Evolutionary conservation across 805 yeast genomes (phyloP).

Genomic region (Metschnikowia chrysomelidarum): DNA sequence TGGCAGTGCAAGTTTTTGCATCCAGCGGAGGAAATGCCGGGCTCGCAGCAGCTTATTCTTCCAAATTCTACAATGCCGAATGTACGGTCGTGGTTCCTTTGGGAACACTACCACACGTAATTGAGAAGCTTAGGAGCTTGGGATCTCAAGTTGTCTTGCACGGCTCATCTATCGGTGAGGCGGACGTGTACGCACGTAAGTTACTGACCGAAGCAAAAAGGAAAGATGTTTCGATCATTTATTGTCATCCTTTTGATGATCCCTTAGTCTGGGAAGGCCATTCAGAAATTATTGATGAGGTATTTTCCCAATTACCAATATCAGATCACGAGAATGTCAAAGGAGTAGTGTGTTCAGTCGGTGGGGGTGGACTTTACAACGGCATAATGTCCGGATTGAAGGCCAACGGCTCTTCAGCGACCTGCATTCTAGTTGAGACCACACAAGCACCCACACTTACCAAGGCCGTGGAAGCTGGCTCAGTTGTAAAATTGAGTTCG

Average conservation of each 20-base stretch:
- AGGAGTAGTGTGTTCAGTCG: slow-evolving; percentile 53
- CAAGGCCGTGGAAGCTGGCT: slow-evolving; percentile 46
- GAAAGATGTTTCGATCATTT: slow-evolving; percentile 30
- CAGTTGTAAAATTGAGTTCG: slow-evolving; percentile 43
- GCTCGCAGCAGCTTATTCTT: slow-evolving; percentile 51
- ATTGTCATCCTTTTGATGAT: slow-evolving; percentile 56
- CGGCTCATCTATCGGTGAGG: slow-evolving; percentile 50
- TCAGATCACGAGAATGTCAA: slow-evolving; percentile 27
- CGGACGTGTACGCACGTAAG: slow-evolving; percentile 43
- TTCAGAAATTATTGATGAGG: slow-evolving; percentile 36
- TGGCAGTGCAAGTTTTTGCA: slow-evolving; percentile 41
- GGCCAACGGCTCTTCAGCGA: slow-evolving; percentile 22
- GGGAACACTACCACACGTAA: slow-evolving; percentile 45
- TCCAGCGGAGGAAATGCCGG: slow-evolving; percentile 60
- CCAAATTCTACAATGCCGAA: slow-evolving; percentile 32
- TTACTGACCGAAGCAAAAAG: slow-evolving; percentile 22
- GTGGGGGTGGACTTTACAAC: slow-evolving; percentile 58
- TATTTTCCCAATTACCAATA: slow-evolving; percentile 28
- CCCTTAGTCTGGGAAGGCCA: slow-evolving; percentile 57
- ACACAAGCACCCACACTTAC: slow-evolving; percentile 60
- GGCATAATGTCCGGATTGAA: slow-evolving; percentile 48
- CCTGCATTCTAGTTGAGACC: slow-evolving; percentile 52
- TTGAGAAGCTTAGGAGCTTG: slow-evolving; percentile 40
- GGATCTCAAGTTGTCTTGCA: slow-evolving; percentile 52
- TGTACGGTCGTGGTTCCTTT: slow-evolving; percentile 65